Evolutionary conservation across 2,329 filamentous ascomycete genomes (phyloP).

Genomic region (Scedosporium boydii): DNA sequence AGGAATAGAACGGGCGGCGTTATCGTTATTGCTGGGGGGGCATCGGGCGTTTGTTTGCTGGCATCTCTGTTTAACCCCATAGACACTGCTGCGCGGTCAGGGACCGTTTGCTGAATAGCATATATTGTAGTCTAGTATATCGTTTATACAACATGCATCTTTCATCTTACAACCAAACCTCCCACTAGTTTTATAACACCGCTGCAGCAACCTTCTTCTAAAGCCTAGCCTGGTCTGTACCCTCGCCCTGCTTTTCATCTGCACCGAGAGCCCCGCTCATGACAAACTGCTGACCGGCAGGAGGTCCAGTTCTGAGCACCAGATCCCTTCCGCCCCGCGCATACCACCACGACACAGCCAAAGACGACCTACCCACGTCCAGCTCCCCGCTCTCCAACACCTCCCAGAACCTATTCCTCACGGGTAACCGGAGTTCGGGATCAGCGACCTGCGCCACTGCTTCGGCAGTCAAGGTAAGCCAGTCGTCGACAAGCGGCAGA

Average conservation of each 20-base stretch:
- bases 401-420: slow-evolving; percentile 68
- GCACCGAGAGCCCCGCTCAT: slow-evolving; percentile 4
- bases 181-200: not conserved
- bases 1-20: not conserved
- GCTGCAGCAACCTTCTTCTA: not conserved
- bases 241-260: not conserved
- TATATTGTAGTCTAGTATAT: too few species aligned
- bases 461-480: slow-evolving; percentile 64
- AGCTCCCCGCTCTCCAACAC: slow-evolving; percentile 73
- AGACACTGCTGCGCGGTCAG: too few species aligned
- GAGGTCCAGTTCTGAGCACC: slow-evolving; percentile 24
- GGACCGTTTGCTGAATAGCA: too few species aligned
- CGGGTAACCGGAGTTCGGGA: slow-evolving; percentile 49
- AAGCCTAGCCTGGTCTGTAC: not conserved
- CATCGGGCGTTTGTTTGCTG: too few species aligned
- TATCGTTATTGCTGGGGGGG: not conserved
- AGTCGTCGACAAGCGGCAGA: slow-evolving; percentile 63
- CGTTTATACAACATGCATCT: too few species aligned
- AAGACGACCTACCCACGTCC: slow-evolving; percentile 73
- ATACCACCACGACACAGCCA: slow-evolving; percentile 83
- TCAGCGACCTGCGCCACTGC: slow-evolving; percentile 57
- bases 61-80: too few species aligned
- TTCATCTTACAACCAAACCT: too few species aligned
- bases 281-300: slow-evolving; percentile 8
- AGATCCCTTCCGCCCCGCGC: slow-evolving; percentile 44